phyloP scores from a whole-genome alignment of 176 grass and related monocot species.

The Poa pratensis region DNA sequence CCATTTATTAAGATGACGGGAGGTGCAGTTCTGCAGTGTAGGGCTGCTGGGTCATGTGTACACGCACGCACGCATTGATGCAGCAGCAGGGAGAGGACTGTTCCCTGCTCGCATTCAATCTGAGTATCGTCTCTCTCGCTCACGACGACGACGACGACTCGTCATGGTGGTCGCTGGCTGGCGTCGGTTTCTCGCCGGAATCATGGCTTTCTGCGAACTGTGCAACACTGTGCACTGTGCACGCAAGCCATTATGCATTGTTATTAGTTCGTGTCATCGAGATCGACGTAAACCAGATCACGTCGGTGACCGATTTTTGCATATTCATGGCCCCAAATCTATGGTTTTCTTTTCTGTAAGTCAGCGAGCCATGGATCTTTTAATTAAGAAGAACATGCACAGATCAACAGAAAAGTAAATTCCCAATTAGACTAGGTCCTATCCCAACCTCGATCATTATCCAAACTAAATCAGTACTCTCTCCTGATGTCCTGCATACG shows the following conservation, averaged over 20 bases:
- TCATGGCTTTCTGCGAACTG: conserved; percentile 2
- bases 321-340: neutral
- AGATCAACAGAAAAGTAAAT: neutral
- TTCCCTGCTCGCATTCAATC: neutral
- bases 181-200: conserved; percentile 12
- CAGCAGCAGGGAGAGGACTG: too few relatives aligned
- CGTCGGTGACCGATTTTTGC: neutral
- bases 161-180: neutral
- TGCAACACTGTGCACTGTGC: neutral
- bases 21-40: too few relatives aligned
- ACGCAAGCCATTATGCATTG: conserved; percentile 18
- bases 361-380: neutral
- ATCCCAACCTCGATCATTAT: neutral
- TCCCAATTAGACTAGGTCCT: neutral
- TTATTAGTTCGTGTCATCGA: neutral
- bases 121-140: neutral
- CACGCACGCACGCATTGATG: too few relatives aligned
- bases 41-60: too few relatives aligned
- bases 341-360: neutral
- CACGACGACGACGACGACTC: neutral
- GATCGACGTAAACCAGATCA: conserved; percentile 9
- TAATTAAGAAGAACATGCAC: conserved; percentile 4
- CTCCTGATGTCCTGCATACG: neutral
- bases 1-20: too few relatives aligned
- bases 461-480: neutral